Conservation (phyloP, 495 filamentous ascomycete genomes). For the Penicillium lividum region DNA sequence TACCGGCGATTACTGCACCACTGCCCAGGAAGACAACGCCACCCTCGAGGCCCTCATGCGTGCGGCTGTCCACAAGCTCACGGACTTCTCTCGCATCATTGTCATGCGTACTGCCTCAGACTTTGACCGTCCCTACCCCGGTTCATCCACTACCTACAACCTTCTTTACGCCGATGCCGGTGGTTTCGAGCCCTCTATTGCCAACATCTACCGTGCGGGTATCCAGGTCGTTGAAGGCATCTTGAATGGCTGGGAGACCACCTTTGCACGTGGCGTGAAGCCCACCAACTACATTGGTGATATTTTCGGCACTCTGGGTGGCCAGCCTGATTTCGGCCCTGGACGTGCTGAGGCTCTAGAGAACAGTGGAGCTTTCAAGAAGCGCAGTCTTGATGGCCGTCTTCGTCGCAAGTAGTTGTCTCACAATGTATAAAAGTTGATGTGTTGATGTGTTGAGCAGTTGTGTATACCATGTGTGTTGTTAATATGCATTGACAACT, state of each 20-base stretch:
- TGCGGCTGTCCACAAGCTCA: constrained; percentile 50
- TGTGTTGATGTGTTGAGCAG: neutral
- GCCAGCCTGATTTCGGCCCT: constrained; percentile 65
- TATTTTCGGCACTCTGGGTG: constrained; percentile 67
- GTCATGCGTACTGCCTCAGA: constrained; percentile 73
- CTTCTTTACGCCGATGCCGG: constrained; percentile 60
- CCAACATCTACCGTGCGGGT: constrained; percentile 70
- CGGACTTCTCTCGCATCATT: constrained; percentile 69
- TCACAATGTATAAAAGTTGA: neutral
- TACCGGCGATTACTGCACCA: constrained; percentile 66
- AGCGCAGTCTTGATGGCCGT: constrained; percentile 11
- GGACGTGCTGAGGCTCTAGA: constrained; percentile 36
- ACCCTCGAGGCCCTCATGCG: constrained; percentile 67
- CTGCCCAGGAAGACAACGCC: constrained; percentile 76
- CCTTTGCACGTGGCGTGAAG: constrained; percentile 59
- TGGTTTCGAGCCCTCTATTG: constrained; percentile 56
- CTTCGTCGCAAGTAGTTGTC: neutral
- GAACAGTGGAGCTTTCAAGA: constrained; percentile 32
- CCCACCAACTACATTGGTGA: constrained; percentile 72
- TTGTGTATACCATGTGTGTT: neutral
- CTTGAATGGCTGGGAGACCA: constrained; percentile 57
- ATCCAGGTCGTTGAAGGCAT: constrained; percentile 69
- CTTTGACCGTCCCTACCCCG: constrained; percentile 69
- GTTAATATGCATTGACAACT: neutral
- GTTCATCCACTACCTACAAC: constrained; percentile 53